Evolutionary conservation across 2,329 filamentous ascomycete species (phyloP).

Genomic region (Ascosphaera pollenicola): DNA sequence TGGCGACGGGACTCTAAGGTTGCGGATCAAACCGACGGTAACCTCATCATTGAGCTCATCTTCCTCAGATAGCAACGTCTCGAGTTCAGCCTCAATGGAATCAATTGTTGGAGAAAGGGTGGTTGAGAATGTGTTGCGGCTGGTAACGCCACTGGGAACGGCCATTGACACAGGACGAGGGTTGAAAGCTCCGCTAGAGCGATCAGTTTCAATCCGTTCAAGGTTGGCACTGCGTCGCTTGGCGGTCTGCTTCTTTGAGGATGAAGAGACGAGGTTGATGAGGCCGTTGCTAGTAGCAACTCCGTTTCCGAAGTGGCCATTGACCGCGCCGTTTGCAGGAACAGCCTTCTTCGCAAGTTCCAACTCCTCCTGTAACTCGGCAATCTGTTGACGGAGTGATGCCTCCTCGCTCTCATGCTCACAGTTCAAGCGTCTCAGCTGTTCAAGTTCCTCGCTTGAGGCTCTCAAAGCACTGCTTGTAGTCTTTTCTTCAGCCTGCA

Average conservation of each 20-base stretch:
- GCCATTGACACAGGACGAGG: conserved; percentile 95
- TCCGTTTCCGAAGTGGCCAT: conserved; percentile 44
- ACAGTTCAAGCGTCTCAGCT: conserved; percentile 49
- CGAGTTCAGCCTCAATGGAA: conserved; percentile 85
- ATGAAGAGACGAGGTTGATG: conserved; percentile 62
- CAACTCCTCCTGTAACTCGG: conserved; percentile 78
- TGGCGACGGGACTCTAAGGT: conserved; percentile 85
- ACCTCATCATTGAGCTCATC: conserved; percentile 94
- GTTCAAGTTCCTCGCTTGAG: conserved; percentile 62
- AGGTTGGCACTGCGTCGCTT: conserved; percentile 64
- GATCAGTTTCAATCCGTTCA: conserved; percentile 64
- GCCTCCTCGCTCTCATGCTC: conserved; percentile 69
- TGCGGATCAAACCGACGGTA: conserved; percentile 83
- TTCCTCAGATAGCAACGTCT: conserved; percentile 82
- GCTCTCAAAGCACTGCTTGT: conserved; percentile 62
- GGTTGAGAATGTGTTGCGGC: conserved; percentile 46
- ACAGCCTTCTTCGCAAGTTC: conserved; percentile 62
- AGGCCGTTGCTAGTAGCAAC: conserved; percentile 40
- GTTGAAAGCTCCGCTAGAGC: conserved; percentile 83
- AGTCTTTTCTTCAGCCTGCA: conserved; percentile 83
- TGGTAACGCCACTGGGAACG: conserved; percentile 29
- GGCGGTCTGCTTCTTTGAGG: conserved; percentile 85
- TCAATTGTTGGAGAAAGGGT: conserved; percentile 65
- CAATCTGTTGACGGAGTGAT: conserved; percentile 66
- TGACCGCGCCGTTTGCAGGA: conserved; percentile 41